Percentiles rank a stretch among this genome's conserved stretches.
Conservation (phyloP, 2,329 filamentous ascomycete genomes). For the Colletotrichum navitas region DNA sequence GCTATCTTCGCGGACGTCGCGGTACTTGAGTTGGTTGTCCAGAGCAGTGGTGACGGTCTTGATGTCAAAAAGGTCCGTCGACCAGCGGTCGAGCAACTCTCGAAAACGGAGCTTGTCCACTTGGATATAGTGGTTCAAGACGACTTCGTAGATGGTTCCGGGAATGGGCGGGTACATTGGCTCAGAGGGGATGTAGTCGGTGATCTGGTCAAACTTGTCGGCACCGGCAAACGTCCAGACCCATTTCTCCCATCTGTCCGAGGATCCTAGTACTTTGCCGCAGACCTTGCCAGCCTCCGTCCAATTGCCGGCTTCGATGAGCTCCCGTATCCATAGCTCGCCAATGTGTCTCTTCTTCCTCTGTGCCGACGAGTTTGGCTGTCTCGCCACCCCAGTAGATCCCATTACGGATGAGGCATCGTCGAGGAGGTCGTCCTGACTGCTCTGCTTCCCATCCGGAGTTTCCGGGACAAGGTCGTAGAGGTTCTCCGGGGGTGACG, state of each 20-base stretch:
- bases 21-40: slow-evolving; percentile 83
- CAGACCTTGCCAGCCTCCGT: slow-evolving; percentile 81
- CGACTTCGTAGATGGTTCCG: slow-evolving; percentile 86
- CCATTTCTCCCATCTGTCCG: slow-evolving; percentile 94
- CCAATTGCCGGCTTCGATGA: slow-evolving; percentile 84
- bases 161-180: slow-evolving; percentile 84
- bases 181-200: slow-evolving; percentile 81
- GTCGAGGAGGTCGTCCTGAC: slow-evolving; percentile 78
- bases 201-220: slow-evolving; percentile 90
- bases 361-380: slow-evolving; percentile 62
- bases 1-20: slow-evolving; percentile 80
- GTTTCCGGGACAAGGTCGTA: slow-evolving; percentile 56
- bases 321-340: slow-evolving; percentile 91
- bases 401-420: slow-evolving; percentile 74
- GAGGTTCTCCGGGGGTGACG: slow-evolving; percentile 55
- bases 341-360: slow-evolving; percentile 92
- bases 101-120: slow-evolving; percentile 81
- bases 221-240: slow-evolving; percentile 91
- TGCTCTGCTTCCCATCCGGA: slow-evolving; percentile 55
- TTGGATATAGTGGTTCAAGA: slow-evolving; percentile 89
- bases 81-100: slow-evolving; percentile 85
- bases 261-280: slow-evolving; percentile 83
- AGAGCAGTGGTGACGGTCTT: slow-evolving; percentile 81
- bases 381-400: slow-evolving; percentile 58
- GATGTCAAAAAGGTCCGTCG: slow-evolving; percentile 85